Base-by-base conservation (phyloP, 208 protist species). In the Tetramitus jugosus region DNA sequence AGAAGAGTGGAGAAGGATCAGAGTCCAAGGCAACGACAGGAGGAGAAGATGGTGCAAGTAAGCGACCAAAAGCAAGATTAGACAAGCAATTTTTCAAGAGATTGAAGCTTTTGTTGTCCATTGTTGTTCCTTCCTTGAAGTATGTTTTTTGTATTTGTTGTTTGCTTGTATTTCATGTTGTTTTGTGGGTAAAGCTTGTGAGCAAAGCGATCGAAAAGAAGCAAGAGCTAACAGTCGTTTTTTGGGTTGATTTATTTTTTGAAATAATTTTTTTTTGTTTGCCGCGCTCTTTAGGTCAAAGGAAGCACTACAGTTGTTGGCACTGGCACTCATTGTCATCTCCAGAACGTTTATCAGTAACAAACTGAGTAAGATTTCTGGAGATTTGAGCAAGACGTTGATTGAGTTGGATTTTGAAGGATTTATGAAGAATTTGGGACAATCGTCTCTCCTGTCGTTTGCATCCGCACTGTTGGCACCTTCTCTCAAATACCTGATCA, bases 61-160 rank as follows among this genome's bases (percentile, higher is more conserved):
- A n/a, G n/a, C n/a, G 17, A 71, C 8, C 35, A 8, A 71, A 71
- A 31, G 65, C 65, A 1, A 74, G 39, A 42, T 39, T 74, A 53
- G 67, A 74, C 23, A 37, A 20, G 23, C 17, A 74, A 53, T 74
- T 74, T 23, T 53, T 74, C 3, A 23, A 53, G 26, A 49, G 67
- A 53, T 53, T 74, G 10, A 74, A 35, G 26, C n/a, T 53, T 17
- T 52, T 74, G 6, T 20, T 74, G 35, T 35, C 23, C 17, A 74
- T 74, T 53, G 67, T 74, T 52, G 67, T 74, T 74, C 67, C 67
- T 53, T 45, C 42, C 33, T 10, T 74, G n/a, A 74, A 74, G 64
- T 71, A 71, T 49, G n/a, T 71, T 42, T n/a, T n/a, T n/a, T n/a
- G n/a, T n/a, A n/a, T n/a, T n/a, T n/a, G n/a, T n/a, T n/a, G n/a